Conservation (phyloP, 2,329 filamentous ascomycete genomes). For the Ascochyta rabiei region DNA sequence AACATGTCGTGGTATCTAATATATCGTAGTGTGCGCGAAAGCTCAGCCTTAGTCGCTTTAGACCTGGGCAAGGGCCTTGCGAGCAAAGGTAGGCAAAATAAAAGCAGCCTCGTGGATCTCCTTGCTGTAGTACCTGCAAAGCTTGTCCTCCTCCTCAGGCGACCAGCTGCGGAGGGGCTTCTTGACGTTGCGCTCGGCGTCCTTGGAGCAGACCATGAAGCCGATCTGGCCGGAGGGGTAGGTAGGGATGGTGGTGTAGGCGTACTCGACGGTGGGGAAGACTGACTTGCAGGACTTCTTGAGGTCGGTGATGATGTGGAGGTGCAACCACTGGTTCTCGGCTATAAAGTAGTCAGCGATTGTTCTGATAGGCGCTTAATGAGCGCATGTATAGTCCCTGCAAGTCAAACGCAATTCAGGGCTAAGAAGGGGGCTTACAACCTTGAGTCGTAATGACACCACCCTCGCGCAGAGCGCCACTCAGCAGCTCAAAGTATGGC, state of each 20-base stretch:
- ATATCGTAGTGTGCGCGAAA: slow-evolving; percentile 25
- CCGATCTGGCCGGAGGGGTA: slow-evolving; percentile 99
- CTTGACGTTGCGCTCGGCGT: slow-evolving; percentile 79
- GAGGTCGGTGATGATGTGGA: slow-evolving; percentile 89
- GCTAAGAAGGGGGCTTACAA: slow-evolving; percentile 80
- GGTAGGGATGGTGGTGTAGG: slow-evolving; percentile 98
- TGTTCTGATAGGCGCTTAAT: slow-evolving; percentile 20
- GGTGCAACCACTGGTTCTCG: slow-evolving; percentile 99
- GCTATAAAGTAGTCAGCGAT: slow-evolving; percentile 60
- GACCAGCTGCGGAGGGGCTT: slow-evolving; percentile 83
- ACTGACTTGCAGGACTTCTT: slow-evolving; percentile 97
- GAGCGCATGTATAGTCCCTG: slow-evolving; percentile 20
- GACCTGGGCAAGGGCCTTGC: slow-evolving; percentile 63
- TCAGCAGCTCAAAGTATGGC: slow-evolving; percentile 94
- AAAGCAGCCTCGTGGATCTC: slow-evolving; percentile 96
- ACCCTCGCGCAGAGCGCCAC: slow-evolving; percentile 87
- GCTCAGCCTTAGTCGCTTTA: slow-evolving; percentile 7
- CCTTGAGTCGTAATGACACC: slow-evolving; percentile 99
- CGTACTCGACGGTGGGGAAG: slow-evolving; percentile 97
- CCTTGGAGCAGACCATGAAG: slow-evolving; percentile 99
- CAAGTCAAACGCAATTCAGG: slow-evolving; percentile 27
- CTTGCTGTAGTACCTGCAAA: slow-evolving; percentile 96
- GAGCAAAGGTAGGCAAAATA: slow-evolving; percentile 89
- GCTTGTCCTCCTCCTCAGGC: slow-evolving; percentile 85
- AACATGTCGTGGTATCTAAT: slow-evolving; percentile 43